Evolutionary conservation across 257 asterid genomes (phyloP), one percentile per base, ranked within the genome.

Genomic region (Apocynum venetum): DNA sequence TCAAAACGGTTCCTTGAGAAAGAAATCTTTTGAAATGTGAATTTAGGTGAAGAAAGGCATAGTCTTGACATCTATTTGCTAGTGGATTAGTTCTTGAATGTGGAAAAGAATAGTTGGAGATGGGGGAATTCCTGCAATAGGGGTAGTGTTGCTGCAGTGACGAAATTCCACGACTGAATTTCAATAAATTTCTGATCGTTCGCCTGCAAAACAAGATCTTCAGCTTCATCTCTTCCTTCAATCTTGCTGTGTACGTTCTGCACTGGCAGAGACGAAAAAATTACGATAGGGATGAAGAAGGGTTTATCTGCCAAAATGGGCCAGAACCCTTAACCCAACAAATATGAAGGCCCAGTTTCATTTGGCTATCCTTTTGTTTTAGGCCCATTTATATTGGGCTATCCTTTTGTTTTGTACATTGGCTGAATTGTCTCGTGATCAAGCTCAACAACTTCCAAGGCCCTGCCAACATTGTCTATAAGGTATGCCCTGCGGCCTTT

Each of bases 191-290:
- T n/a, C 65, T 72, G 59, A 85, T 20, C 6, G 88, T 57, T 38
- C 63, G 73, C 73, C 86, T 84, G 73, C 83, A 79, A 25, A 92
- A 48, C 76, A 93, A 79, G 55, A 70, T 86, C 82, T 86, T 85
- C 76, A 87, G 72, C 85, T 78, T 86, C 97, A 91, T 90, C 75
- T 74, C 72, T 57, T 13, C 19, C 78, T 14, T 64, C 74, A 64
- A 49, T 64, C 46, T 31, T 59, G 13, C 52, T 36, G 15, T 1
- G 43, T 36, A 38, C 47, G 71, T 40, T 44, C 43, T 49, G 2
- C 48, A 12, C 64, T 17, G 43, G 76, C 43, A 47, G 69, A 60
- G 43, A 44, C 7, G 65, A 43, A 14, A 4, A 11, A 3, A 53
- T 11, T 6, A 46, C 10, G 72, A 48, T 12, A 53, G 53, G 46